phyloP scores from a whole-genome alignment of 78 protist genomes.

The Dictyostelium brefeldianum region DNA sequence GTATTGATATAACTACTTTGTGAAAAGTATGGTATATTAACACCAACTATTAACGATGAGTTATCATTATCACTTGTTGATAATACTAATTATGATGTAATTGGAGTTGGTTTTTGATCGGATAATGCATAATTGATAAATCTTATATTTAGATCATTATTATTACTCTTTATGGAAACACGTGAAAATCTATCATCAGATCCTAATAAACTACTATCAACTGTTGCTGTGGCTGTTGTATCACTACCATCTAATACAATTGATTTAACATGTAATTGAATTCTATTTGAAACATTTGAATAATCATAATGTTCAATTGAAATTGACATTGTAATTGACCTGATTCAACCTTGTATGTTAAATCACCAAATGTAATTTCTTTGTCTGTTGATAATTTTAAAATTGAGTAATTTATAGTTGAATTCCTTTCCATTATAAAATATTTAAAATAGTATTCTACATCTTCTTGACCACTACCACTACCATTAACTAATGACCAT shows the following conservation, averaged over 20 bases:
- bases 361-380: not conserved
- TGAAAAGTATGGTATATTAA: not conserved
- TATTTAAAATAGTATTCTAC: no score
- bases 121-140: not conserved
- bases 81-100: not conserved
- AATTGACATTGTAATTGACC: not conserved
- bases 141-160: not conserved
- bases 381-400: not conserved
- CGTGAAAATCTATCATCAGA: not conserved
- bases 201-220: not conserved
- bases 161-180: not conserved
- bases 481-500: not conserved
- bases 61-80: not conserved
- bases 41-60: not conserved
- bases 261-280: not conserved
- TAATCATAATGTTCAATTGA: conserved; percentile 1
- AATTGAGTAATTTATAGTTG: not conserved
- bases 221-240: no score
- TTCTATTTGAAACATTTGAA: not conserved
- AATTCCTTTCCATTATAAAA: not conserved
- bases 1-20: not conserved
- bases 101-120: not conserved
- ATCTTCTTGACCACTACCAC: no score
- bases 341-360: not conserved
- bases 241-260: not conserved